These are phyloP conservation scores for Telfairia occidentalis DNA, from an alignment of 331 rosid genomes.

Conservation along the genomic window DNA sequence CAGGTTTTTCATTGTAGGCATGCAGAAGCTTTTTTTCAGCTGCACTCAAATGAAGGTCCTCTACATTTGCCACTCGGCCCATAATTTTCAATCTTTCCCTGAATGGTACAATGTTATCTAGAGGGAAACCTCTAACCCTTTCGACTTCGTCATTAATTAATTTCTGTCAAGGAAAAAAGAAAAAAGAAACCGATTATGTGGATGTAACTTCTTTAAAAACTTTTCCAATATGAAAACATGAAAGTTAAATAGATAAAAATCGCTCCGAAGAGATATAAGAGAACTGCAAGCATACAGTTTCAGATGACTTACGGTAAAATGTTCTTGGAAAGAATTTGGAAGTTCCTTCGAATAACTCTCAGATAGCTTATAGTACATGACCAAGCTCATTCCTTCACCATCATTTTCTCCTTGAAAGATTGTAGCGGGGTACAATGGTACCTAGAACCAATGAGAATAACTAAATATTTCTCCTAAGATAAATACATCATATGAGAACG, in stretches of 20 bases:
- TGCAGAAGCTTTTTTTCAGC: constrained; percentile 80
- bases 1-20: constrained; percentile 90
- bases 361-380: constrained; percentile 73
- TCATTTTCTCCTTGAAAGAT: constrained; percentile 81
- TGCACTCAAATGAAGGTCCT: constrained; percentile 63
- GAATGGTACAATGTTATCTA: constrained; percentile 72
- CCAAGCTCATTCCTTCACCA: constrained; percentile 86
- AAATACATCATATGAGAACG: background rate
- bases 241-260: background rate
- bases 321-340: constrained; percentile 52
- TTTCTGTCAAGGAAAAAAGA: constrained; percentile 45
- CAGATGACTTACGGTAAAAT: constrained; percentile 45
- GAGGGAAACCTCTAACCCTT: constrained; percentile 88
- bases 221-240: background rate
- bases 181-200: background rate
- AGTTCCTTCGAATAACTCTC: constrained; percentile 69
- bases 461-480: background rate
- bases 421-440: constrained; percentile 71
- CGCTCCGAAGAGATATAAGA: background rate
- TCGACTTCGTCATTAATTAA: constrained; percentile 87
- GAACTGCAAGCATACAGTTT: background rate
- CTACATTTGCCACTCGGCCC: constrained; percentile 70
- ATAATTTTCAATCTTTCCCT: constrained; percentile 87
- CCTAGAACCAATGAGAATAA: constrained; percentile 34
- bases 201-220: background rate